These are phyloP conservation scores for Cotoneaster glaucophyllus DNA, from an alignment of 306 rosid genomes.

Conservation along the genomic window DNA sequence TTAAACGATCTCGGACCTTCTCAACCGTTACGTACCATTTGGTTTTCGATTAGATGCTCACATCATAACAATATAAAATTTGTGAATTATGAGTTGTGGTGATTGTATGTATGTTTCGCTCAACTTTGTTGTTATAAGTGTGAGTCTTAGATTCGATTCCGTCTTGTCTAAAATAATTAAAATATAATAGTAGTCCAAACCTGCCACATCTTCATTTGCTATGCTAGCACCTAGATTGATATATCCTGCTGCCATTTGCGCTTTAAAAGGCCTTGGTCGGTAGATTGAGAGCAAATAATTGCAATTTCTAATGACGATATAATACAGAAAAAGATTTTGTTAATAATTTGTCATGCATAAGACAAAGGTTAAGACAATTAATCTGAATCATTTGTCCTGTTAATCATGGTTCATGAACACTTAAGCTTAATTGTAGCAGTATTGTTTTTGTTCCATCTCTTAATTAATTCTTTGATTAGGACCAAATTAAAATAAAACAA, in stretches of 20 bases:
- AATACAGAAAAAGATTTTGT: neutral
- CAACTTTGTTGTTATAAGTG: too few relatives aligned
- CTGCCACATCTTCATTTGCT: too few relatives aligned
- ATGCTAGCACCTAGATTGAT: neutral
- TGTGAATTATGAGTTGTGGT: too few relatives aligned
- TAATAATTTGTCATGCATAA: neutral
- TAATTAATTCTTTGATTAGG: neutral
- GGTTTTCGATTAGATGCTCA: too few relatives aligned
- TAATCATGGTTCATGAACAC: slow-evolving; percentile 3
- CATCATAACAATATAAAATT: too few relatives aligned
- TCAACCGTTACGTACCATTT: too few relatives aligned
- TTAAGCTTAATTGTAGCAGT: neutral
- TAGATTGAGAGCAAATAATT: neutral
- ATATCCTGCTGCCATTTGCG: neutral
- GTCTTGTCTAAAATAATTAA: too few relatives aligned
- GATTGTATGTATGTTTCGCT: too few relatives aligned
- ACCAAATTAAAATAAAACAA: neutral
- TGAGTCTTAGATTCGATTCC: too few relatives aligned
- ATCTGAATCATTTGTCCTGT: neutral
- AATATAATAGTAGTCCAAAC: too few relatives aligned
- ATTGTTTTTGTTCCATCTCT: neutral
- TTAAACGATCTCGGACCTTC: neutral
- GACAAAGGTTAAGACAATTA: neutral
- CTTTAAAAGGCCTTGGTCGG: neutral
- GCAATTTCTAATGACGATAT: neutral